These are phyloP conservation scores for Stylosanthes scabra DNA, from an alignment of 331 rosid species.

Conservation along the genomic window DNA sequence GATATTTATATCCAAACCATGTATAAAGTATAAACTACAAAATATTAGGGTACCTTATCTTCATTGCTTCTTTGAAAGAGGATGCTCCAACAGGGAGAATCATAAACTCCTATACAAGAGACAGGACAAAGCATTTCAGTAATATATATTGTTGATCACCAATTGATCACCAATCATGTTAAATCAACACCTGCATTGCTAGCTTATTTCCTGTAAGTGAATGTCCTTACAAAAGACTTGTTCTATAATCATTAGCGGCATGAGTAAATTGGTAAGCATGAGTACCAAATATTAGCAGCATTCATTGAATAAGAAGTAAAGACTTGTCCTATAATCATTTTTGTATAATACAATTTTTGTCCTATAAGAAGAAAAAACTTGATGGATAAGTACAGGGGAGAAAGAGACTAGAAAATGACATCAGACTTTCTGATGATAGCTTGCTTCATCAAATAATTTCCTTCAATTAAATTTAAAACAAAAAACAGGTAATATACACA, in stretches of 20 bases:
- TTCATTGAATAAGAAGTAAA: too few species aligned
- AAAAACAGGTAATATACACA: conserved; percentile 10
- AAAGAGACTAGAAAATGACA: too few species aligned
- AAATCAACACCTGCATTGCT: conserved; percentile 82
- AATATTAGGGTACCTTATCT: conserved; percentile 60
- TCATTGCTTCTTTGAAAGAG: conserved; percentile 98
- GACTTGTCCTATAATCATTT: too few species aligned
- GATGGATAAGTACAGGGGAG: too few species aligned
- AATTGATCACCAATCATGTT: not conserved
- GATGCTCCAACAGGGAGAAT: conserved; percentile 96
- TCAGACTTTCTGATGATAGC: not conserved
- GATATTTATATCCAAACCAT: too few species aligned
- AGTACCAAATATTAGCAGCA: too few species aligned
- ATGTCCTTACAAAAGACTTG: conserved; percentile 52
- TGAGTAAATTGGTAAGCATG: too few species aligned
- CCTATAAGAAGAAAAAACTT: too few species aligned
- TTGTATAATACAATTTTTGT: too few species aligned
- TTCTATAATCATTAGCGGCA: too few species aligned
- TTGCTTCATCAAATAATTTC: conserved; percentile 70
- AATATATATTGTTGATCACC: not conserved
- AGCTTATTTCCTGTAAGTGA: conserved; percentile 98
- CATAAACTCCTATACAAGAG: conserved; percentile 83
- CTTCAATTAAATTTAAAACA: conserved; percentile 46
- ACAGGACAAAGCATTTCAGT: not conserved
- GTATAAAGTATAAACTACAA: too few species aligned